phyloP scores from a whole-genome alignment of 2,329 filamentous ascomycete genomes.

The Blastomyces percursus region DNA sequence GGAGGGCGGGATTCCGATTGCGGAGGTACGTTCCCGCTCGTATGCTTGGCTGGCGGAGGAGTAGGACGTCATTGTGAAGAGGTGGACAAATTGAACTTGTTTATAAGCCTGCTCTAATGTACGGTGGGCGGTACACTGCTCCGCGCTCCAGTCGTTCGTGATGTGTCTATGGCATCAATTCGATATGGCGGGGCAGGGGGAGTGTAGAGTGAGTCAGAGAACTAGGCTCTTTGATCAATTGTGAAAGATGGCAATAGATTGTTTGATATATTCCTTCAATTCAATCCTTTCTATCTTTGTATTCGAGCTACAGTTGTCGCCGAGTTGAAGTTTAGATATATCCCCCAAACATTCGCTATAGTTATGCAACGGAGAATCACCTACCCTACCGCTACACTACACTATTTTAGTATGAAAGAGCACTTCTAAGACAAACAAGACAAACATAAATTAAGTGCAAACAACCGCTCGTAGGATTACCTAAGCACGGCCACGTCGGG shows the following conservation, averaged over 20 bases:
- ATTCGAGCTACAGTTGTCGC: neutral
- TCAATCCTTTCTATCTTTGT: neutral
- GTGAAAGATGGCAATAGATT: neutral
- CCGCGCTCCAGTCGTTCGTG: neutral
- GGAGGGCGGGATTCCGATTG: conserved; percentile 21
- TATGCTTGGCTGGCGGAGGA: conserved; percentile 14
- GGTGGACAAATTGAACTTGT: neutral
- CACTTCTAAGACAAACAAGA: too few relatives aligned
- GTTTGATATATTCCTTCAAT: neutral
- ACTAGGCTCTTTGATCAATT: neutral
- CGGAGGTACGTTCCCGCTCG: conserved; percentile 22
- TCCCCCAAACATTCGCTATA: neutral
- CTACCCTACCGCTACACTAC: too few relatives aligned
- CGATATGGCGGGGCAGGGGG: neutral
- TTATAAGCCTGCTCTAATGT: neutral
- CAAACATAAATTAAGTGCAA: neutral
- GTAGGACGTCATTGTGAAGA: conserved; percentile 13
- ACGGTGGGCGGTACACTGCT: neutral
- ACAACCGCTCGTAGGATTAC: neutral
- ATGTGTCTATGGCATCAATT: neutral
- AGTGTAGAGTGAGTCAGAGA: neutral
- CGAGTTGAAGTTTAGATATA: neutral
- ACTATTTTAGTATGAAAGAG: too few relatives aligned
- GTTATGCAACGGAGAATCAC: too few relatives aligned
- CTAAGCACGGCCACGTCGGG: neutral